A percentile compares a stretch with the other conserved stretches of the same genome.
Evolutionary conservation across 495 filamentous ascomycete species (phyloP).

Genomic region (Neurospora pannonica): DNA sequence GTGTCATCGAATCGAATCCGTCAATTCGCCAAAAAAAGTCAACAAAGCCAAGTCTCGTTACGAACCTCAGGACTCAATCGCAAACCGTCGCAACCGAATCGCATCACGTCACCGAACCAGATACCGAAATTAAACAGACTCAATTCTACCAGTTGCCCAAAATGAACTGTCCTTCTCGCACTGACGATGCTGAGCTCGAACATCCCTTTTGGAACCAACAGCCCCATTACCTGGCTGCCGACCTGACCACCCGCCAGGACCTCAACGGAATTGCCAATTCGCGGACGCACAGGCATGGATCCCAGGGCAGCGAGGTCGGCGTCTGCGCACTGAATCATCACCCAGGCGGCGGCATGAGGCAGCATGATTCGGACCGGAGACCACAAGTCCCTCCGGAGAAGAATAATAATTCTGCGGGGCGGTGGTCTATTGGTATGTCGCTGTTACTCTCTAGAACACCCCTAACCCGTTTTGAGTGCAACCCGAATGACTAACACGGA

Average conservation of each 20-base stretch:
- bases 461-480: background rate
- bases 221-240: slow-evolving; percentile 44
- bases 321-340: background rate
- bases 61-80: background rate
- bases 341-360: background rate
- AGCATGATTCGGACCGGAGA: background rate
- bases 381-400: background rate
- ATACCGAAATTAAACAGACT: background rate
- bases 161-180: slow-evolving; percentile 59
- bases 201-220: slow-evolving; percentile 53
- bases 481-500: background rate
- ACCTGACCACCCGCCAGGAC: slow-evolving; percentile 53
- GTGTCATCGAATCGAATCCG: background rate
- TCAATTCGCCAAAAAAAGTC: background rate
- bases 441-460: background rate
- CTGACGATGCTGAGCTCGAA: slow-evolving; percentile 42
- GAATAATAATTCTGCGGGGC: background rate
- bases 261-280: slow-evolving; percentile 47
- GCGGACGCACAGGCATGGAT: slow-evolving; percentile 8
- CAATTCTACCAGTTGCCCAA: background rate
- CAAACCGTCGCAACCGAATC: background rate
- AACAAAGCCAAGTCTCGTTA: background rate
- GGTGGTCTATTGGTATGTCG: background rate
- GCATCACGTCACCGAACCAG: background rate
- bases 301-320: background rate